These are phyloP conservation scores for Magnaporthiopsis rhizophila DNA, from an alignment of 2,329 filamentous ascomycete genomes.

Conservation along the genomic window DNA sequence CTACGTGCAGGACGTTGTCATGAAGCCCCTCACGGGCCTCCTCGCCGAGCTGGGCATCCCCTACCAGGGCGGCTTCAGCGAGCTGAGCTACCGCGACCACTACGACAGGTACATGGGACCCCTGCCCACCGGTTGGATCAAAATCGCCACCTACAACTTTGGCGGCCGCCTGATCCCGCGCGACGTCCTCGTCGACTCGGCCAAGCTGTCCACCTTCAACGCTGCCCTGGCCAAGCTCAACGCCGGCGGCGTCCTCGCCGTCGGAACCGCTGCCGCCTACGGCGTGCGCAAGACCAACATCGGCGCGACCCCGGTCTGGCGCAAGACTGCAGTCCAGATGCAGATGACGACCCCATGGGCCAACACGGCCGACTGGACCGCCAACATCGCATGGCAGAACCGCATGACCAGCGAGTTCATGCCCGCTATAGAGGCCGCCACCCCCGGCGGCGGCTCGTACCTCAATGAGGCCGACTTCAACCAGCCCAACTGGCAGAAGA, in stretches of 20 bases:
- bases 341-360: conserved; percentile 16
- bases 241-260: background rate
- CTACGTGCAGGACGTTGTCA: background rate
- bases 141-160: conserved; percentile 2
- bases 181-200: background rate
- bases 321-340: conserved; percentile 8
- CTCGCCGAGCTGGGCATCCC: conserved; percentile 2
- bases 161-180: conserved; percentile 8
- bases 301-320: conserved; percentile 10
- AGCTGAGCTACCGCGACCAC: conserved; percentile 1
- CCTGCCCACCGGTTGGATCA: conserved; percentile 7
- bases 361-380: conserved; percentile 17
- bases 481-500: conserved; percentile 23
- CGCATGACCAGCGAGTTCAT: conserved; percentile 12
- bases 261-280: background rate
- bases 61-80: background rate
- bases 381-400: conserved; percentile 17
- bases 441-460: conserved; percentile 20
- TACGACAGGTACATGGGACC: conserved; percentile 1
- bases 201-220: background rate
- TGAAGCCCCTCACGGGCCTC: background rate
- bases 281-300: background rate
- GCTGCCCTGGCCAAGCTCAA: background rate
- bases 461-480: conserved; percentile 19
- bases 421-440: conserved; percentile 16